A percentile compares a stretch with the other conserved stretches of the same genome.
Evolutionary conservation across 768 basidiomycete genomes (phyloP).

Genomic region (Boletus rubescentipes): DNA sequence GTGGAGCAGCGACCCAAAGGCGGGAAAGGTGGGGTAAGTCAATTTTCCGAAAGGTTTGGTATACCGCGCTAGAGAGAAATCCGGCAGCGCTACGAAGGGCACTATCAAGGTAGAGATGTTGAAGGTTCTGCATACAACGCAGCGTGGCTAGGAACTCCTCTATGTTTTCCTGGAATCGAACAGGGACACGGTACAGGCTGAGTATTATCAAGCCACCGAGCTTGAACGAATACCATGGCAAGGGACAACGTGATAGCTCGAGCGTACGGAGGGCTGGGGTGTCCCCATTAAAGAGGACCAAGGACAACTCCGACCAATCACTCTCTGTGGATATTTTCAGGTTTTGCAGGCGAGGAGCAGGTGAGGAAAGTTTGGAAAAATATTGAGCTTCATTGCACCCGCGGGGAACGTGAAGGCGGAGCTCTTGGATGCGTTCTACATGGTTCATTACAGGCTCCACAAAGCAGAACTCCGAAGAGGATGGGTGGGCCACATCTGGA

Average conservation of each 20-base stretch:
- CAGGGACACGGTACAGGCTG: constrained; percentile 27
- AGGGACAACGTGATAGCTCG: neutral
- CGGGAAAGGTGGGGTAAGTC: constrained; percentile 5
- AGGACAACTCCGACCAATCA: too few species aligned
- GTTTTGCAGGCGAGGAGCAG: neutral
- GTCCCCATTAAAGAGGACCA: neutral
- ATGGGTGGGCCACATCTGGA: too few species aligned
- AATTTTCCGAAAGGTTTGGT: neutral
- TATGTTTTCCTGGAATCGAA: constrained; percentile 24
- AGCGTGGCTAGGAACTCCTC: constrained; percentile 34
- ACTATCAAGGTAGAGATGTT: constrained; percentile 33
- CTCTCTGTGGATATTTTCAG: neutral
- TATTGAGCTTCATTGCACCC: too few species aligned
- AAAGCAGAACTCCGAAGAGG: neutral
- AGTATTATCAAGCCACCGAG: constrained; percentile 34
- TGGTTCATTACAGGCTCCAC: neutral
- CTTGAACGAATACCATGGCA: neutral
- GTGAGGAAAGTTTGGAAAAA: neutral
- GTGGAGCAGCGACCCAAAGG: constrained; percentile 2
- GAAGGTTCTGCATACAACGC: constrained; percentile 33
- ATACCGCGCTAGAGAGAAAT: neutral
- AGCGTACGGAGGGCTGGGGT: neutral
- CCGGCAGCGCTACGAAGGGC: constrained; percentile 21
- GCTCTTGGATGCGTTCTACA: constrained; percentile 1
- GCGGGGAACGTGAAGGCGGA: neutral